phyloP scores from a whole-genome alignment of 805 yeast genomes.

The Candida caryicola region DNA sequence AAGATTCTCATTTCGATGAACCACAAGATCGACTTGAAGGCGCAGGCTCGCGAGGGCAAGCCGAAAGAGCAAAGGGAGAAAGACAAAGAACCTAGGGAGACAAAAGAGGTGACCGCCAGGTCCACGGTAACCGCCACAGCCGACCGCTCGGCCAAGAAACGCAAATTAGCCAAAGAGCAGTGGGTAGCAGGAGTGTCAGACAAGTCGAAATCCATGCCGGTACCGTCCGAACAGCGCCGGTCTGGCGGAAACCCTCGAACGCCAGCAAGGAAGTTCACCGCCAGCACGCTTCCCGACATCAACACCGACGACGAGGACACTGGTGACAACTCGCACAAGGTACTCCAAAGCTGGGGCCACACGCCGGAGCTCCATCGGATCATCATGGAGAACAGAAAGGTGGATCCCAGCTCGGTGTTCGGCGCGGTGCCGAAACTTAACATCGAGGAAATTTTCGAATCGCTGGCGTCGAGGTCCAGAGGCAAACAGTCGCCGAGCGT shows the following conservation, averaged over 20 bases:
- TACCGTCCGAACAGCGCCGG: neutral
- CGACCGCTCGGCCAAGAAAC: neutral
- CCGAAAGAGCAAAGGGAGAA: conserved; percentile 39
- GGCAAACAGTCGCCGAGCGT: conserved; percentile 49
- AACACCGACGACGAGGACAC: conserved; percentile 40
- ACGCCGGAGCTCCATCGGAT: conserved; percentile 33
- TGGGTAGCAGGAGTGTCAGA: neutral
- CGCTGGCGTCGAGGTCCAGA: conserved; percentile 49
- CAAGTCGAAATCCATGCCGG: neutral
- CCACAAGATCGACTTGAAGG: conserved; percentile 14
- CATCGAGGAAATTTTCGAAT: conserved; percentile 65
- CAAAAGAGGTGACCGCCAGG: conserved; percentile 35
- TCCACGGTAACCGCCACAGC: conserved; percentile 14
- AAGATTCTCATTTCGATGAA: conserved; percentile 25
- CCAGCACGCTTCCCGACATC: conserved; percentile 35
- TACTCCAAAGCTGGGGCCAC: conserved; percentile 38
- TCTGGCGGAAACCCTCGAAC: conserved; percentile 5
- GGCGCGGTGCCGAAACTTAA: conserved; percentile 71
- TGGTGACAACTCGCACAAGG: conserved; percentile 12
- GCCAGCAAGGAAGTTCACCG: conserved; percentile 15
- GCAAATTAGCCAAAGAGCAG: neutral
- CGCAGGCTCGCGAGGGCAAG: conserved; percentile 30
- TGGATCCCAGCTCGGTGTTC: conserved; percentile 68
- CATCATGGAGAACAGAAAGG: conserved; percentile 26
- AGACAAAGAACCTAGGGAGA: conserved; percentile 20